These are phyloP conservation scores for Dipodascopsis uninucleata DNA, from an alignment of 805 yeast species.

Conservation along the genomic window DNA sequence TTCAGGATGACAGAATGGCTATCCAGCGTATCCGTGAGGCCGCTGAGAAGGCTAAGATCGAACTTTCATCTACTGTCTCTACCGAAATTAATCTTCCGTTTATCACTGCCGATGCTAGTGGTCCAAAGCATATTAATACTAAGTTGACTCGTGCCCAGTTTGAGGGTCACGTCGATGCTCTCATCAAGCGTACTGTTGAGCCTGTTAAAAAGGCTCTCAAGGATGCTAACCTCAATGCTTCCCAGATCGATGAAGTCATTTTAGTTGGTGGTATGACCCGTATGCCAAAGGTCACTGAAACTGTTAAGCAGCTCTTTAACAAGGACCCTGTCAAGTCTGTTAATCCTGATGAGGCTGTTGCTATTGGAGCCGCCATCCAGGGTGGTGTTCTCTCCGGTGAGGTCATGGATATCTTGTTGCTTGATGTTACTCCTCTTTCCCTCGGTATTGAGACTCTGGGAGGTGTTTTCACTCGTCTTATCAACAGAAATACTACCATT, in stretches of 20 bases:
- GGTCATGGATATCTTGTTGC: conserved; percentile 82
- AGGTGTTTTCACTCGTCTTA: conserved; percentile 91
- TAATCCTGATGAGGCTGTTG: conserved; percentile 93
- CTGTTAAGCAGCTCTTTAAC: conserved; percentile 72
- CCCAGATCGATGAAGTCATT: conserved; percentile 73
- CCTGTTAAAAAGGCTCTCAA: conserved; percentile 79
- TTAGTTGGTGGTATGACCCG: conserved; percentile 90
- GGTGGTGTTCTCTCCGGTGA: conserved; percentile 96
- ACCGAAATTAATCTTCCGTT: conserved; percentile 80
- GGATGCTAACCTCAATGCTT: conserved; percentile 67
- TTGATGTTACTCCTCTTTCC: conserved; percentile 86
- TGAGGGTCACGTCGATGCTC: conserved; percentile 61
- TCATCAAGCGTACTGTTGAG: conserved; percentile 67
- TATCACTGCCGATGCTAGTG: conserved; percentile 81
- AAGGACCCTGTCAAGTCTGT: conserved; percentile 85
- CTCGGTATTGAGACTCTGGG: conserved; percentile 97
- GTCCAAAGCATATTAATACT: conserved; percentile 74
- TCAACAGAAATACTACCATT: conserved; percentile 90
- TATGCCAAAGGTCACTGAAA: conserved; percentile 81
- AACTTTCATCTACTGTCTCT: conserved; percentile 66
- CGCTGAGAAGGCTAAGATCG: conserved; percentile 86
- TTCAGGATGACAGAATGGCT: conserved; percentile 65
- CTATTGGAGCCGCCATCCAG: conserved; percentile 96
- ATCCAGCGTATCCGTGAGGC: conserved; percentile 84
- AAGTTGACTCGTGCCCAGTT: conserved; percentile 64